A percentile compares a stretch with the other conserved stretches of the same genome.
These are phyloP conservation scores for Cryptococcus sp. DNA, from an alignment of 1,284 basidiomycete genomes.

Conservation along the genomic window DNA sequence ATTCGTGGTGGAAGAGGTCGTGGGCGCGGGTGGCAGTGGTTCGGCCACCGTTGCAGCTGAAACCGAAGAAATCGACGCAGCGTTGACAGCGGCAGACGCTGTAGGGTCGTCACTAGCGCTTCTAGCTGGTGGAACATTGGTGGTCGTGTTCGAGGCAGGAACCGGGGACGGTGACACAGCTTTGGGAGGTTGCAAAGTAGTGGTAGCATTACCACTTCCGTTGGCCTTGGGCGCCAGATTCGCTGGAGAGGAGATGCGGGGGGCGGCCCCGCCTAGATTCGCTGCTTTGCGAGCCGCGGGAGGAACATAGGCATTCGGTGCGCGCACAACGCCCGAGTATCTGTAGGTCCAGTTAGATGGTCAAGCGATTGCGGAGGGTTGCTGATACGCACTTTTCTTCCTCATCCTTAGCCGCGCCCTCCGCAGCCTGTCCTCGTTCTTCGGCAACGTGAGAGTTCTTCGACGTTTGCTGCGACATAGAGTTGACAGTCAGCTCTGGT, in stretches of 20 bases:
- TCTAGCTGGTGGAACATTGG: constrained; percentile 11
- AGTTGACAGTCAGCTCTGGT: constrained; percentile 7
- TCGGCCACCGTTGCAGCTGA: background rate
- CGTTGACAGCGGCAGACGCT: background rate
- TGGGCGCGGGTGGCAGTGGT: too few species aligned
- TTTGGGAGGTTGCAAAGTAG: constrained; percentile 9
- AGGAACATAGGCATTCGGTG: constrained; percentile 87
- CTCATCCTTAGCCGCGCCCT: constrained; percentile 76
- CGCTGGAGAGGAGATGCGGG: constrained; percentile 9
- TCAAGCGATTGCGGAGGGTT: background rate
- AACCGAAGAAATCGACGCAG: constrained; percentile 10
- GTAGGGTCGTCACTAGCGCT: constrained; percentile 23
- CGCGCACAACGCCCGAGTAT: constrained; percentile 88
- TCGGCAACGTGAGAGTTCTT: constrained; percentile 87
- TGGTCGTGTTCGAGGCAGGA: constrained; percentile 2
- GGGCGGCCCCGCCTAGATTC: constrained; percentile 10
- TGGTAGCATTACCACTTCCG: constrained; percentile 16
- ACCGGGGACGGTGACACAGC: constrained; percentile 10
- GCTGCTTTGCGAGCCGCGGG: constrained; percentile 69
- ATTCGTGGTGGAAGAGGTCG: too few species aligned
- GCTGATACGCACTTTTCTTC: constrained; percentile 78
- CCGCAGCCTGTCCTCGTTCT: constrained; percentile 69
- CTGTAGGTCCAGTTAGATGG: constrained; percentile 53
- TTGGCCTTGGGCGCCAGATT: constrained; percentile 16
- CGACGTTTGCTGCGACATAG: constrained; percentile 58